Evolutionary conservation across 2,329 filamentous ascomycete genomes (phyloP).

Genomic region (Aureobasidium namibiae): DNA sequence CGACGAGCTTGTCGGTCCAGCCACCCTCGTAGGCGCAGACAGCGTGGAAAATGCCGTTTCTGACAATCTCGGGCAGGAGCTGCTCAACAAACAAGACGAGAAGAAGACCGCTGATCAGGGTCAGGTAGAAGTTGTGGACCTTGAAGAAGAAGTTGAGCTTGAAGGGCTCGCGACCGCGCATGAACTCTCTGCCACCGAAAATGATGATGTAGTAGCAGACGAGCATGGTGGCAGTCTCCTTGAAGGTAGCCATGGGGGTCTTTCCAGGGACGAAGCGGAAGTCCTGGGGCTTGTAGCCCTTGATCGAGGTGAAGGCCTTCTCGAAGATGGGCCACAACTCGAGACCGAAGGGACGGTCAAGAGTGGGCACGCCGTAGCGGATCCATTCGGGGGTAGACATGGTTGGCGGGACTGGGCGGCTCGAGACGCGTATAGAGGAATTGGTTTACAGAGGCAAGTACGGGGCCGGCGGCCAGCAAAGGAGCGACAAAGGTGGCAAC

Average conservation of each 20-base stretch:
- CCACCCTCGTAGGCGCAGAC: slow-evolving; percentile 78
- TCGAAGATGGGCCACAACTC: slow-evolving; percentile 91
- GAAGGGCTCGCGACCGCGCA: slow-evolving; percentile 78
- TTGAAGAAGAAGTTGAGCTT: slow-evolving; percentile 87
- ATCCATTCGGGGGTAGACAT: slow-evolving; percentile 49
- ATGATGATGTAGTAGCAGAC: slow-evolving; percentile 87
- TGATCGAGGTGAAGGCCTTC: slow-evolving; percentile 67
- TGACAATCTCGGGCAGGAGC: slow-evolving; percentile 71
- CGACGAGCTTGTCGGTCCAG: slow-evolving; percentile 88
- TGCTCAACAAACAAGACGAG: slow-evolving; percentile 85
- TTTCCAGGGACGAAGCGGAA: slow-evolving; percentile 75
- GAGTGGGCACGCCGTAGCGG: slow-evolving; percentile 55
- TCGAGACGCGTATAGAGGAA: background rate
- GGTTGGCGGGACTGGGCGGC: slow-evolving; percentile 18
- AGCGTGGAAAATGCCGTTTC: slow-evolving; percentile 76
- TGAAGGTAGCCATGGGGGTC: slow-evolving; percentile 85
- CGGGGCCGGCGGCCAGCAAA: slow-evolving; percentile 1
- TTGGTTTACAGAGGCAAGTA: background rate
- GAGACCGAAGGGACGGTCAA: slow-evolving; percentile 88
- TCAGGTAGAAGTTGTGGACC: slow-evolving; percentile 94
- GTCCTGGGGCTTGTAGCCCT: slow-evolving; percentile 75
- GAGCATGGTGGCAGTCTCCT: slow-evolving; percentile 71
- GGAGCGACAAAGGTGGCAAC: slow-evolving; percentile 5
- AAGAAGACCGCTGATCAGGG: slow-evolving; percentile 70
- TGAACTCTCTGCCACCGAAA: slow-evolving; percentile 83